These are phyloP conservation scores for Sporopachydermia quercuum DNA, from an alignment of 805 yeast species.

Conservation along the genomic window DNA sequence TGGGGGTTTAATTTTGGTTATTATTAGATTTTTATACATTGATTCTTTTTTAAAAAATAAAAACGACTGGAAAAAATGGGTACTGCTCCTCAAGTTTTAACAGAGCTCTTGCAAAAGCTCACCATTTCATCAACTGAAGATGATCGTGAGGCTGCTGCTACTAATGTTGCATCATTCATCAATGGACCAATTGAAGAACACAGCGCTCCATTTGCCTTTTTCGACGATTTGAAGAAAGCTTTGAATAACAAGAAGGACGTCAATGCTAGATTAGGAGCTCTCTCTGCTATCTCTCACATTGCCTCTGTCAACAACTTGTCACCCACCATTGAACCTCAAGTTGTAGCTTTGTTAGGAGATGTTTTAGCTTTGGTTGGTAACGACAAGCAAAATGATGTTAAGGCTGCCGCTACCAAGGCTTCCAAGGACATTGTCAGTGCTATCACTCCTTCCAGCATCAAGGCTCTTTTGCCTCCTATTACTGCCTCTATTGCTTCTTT, in stretches of 20 bases:
- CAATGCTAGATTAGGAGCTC: constrained; percentile 53
- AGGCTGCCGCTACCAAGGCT: constrained; percentile 62
- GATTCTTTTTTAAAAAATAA: too few relatives aligned
- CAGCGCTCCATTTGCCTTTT: constrained; percentile 88
- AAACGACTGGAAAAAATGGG: constrained; percentile 1
- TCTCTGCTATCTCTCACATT: constrained; percentile 73
- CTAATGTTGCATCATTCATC: constrained; percentile 82
- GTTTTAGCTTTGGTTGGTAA: constrained; percentile 69
- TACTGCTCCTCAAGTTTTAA: constrained; percentile 43
- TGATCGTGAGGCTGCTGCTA: constrained; percentile 71
- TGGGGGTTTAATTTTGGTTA: too few relatives aligned
- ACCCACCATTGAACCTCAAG: constrained; percentile 92
- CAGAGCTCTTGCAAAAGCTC: constrained; percentile 86
- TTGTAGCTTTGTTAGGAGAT: constrained; percentile 60
- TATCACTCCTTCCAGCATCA: constrained; percentile 86
- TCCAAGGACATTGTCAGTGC: constrained; percentile 64
- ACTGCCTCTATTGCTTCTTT: constrained; percentile 50
- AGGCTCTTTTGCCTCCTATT: constrained; percentile 75
- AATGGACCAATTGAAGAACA: constrained; percentile 97
- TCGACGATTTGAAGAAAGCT: constrained; percentile 59
- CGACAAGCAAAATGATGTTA: constrained; percentile 74
- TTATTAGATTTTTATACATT: too few relatives aligned
- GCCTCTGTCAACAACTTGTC: constrained; percentile 65
- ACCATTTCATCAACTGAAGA: constrained; percentile 71
- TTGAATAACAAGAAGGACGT: constrained; percentile 69